Conservation (phyloP, 176 grass and related monocot genomes). For the Urochloa ruziziensis region DNA sequence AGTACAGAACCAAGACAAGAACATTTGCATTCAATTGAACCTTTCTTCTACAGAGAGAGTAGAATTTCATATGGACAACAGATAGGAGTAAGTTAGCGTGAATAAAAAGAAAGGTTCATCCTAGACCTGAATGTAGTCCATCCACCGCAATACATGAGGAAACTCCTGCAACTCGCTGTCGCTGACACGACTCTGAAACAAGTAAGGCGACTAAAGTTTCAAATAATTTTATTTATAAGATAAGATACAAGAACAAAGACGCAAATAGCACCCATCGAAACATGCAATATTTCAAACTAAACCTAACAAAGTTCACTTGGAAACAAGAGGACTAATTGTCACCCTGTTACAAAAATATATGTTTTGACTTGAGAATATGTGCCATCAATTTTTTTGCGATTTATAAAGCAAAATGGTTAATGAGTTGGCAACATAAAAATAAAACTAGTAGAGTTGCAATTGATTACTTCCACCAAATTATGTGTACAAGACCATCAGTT, state of each 20-base stretch:
- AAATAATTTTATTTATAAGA: neutral
- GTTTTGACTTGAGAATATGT: neutral
- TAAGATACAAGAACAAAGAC: constrained; percentile 13
- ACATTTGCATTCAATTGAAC: neutral
- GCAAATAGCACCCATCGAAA: neutral
- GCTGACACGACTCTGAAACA: constrained; percentile 53
- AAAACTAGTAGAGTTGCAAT: neutral
- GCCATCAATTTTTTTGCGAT: neutral
- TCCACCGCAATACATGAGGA: constrained; percentile 77
- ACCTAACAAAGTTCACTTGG: neutral
- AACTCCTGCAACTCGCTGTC: constrained; percentile 55
- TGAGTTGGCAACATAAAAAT: neutral
- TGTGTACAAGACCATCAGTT: neutral
- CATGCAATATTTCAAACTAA: neutral
- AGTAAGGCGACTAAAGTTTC: constrained; percentile 23
- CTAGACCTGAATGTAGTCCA: constrained; percentile 90
- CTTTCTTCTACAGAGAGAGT: neutral
- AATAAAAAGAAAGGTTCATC: constrained; percentile 12
- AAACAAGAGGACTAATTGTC: neutral
- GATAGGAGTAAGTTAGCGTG: neutral
- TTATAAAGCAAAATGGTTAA: neutral
- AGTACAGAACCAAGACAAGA: neutral
- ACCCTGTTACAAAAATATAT: neutral
- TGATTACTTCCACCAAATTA: neutral
- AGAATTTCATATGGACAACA: constrained; percentile 17